Base-by-base conservation (phyloP, 768 basidiomycete species). In the Tulasnella sp. region DNA sequence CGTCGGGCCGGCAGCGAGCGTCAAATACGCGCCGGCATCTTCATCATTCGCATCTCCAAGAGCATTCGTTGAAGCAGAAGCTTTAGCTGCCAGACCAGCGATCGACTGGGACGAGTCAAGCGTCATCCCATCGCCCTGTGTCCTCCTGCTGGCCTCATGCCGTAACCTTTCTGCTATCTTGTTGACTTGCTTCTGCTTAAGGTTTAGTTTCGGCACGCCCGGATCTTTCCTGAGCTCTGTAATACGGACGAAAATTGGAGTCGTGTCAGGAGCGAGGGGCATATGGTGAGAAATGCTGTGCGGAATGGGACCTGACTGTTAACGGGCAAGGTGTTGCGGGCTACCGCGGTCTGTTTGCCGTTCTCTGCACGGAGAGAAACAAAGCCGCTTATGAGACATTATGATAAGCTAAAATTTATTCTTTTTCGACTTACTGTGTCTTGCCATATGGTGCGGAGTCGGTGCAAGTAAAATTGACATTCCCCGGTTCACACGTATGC, bases 191-290 rank as follows among this genome's bases (percentile, higher is more conserved):
- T 88, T 86, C 85, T 84, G 87, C 86, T 86, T 94, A 94, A 73
- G 93, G 86, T 85, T 91, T 2, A 97, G 89, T 83, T 93, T 91
- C 8, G 96, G 96, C 2, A 98, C 87, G 24, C 95, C 96, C 46
- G 94, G 93, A 84, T 97, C 96, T 84, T 94, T 96, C 85, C 93
- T 95, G 56, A 95, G 86, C 83, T 93, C 94, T 95, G 73, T 3
- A 14, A 74, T 34, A 16, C 24, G 24, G n/a, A 14, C 27, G 18
- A 27, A 3, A 36, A 68, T 31, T 10, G 31, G 27, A 68, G 1
- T 16, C 10, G 27, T 34, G 62, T 68, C 36, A 74, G 39, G 16
- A 27, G 34, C 18, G 12, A 74, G 44, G 38, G 40, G 31, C 27
- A 31, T 21, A 38, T 74, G 36, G 73, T 21, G 44, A 24, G 3